Base-by-base conservation (phyloP, 2,329 filamentous ascomycete genomes). In the Aureobasidium pullulans region DNA sequence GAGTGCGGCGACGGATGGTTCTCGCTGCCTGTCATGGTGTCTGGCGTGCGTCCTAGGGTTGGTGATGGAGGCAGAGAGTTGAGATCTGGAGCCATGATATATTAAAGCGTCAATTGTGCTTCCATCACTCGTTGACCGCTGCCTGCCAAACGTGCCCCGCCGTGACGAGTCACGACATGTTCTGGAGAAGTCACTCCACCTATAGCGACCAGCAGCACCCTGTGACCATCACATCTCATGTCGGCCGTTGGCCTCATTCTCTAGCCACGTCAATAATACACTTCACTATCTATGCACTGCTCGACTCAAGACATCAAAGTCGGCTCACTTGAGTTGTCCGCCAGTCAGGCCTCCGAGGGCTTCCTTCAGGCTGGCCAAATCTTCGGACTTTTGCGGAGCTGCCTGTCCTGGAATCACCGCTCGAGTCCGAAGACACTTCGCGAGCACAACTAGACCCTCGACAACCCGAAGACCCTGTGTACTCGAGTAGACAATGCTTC, bases 1-100 rank as follows among this genome's bases (percentile, higher is more conserved):
- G 84, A 84, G 65, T 86, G 80, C 39, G 82, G 79, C 34, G 83
- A 82, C 29, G 84, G 81, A 28, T 82, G 83, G 19, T 69, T 68
- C 6, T 50, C 34, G 23, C 13, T 11, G 9, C n/a, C 7, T 5
- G 37, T 59, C 34, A 42, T 49, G 11, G n/a, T 16, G 31, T 36
- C 34, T 31, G 43, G n/a, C 15, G 44, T 43, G 34, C 23, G 32
- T 47, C 32, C 13, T 49, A 68, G 61, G 42, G 75, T 72, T 42
- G 72, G 72, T 31, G 79, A 81, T 9, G 78, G 75, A 52, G 81
- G 80, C 13, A 84, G 75, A n/a, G 80, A 81, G 65, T 85, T 85
- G 60, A 85, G 72, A 67, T 85, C 82, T 37, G 82, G 82, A 46
- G 78, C 70, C 79, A 81, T 81, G 60, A 63, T 63, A 57, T 60